A percentile compares a stretch with the other conserved stretches of the same genome.
phyloP scores from a whole-genome alignment of 768 basidiomycete genomes.

The Mycena kentingensis region DNA sequence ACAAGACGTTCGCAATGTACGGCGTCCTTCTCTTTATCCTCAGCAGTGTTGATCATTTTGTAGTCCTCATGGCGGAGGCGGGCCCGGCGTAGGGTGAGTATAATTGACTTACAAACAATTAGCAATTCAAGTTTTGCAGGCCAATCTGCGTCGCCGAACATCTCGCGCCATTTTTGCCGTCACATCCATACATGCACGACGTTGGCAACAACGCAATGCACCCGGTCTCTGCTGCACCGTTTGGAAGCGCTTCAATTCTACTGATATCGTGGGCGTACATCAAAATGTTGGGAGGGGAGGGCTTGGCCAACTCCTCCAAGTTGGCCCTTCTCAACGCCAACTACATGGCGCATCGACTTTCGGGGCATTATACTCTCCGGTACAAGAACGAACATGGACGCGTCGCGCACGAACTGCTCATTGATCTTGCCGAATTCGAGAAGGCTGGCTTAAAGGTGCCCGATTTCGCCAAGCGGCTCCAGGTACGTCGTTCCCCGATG shows the following conservation, averaged over 20 bases:
- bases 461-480: constrained; percentile 95
- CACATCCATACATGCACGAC: constrained; percentile 72
- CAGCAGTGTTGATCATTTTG: not conserved
- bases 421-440: constrained; percentile 95
- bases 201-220: constrained; percentile 75
- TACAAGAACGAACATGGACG: constrained; percentile 90
- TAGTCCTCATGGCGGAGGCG: constrained; percentile 96
- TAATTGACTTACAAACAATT: constrained; percentile 10
- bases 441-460: constrained; percentile 87
- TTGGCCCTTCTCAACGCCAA: constrained; percentile 93
- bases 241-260: constrained; percentile 92
- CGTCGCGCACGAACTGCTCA: constrained; percentile 94
- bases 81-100: constrained; percentile 88
- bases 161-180: constrained; percentile 91
- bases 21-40: constrained; percentile 26
- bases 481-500: constrained; percentile 47
- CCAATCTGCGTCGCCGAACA: constrained; percentile 96
- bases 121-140: constrained; percentile 34
- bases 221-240: constrained; percentile 90
- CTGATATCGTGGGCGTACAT: constrained; percentile 99
- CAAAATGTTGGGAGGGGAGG: constrained; percentile 97
- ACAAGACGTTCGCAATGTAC: constrained; percentile 96
- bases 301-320: constrained; percentile 83
- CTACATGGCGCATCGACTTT: constrained; percentile 91
- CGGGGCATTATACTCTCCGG: constrained; percentile 80